Conservation (phyloP, 1,284 basidiomycete genomes). For the Heimioporus retisporus region DNA sequence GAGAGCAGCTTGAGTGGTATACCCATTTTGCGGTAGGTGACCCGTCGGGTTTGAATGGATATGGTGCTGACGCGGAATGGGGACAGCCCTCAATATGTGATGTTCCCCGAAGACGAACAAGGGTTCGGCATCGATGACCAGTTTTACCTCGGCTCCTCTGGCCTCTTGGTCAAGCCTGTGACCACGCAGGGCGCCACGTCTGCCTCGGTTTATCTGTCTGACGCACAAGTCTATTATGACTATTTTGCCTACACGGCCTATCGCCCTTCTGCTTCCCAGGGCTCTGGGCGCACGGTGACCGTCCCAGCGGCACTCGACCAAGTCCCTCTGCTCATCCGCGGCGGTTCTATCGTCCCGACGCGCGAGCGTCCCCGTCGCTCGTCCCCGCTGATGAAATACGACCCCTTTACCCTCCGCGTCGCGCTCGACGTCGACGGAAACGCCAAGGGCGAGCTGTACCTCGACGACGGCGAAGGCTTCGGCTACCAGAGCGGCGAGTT, state of each 20-base stretch:
- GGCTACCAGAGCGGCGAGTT: conserved; percentile 83
- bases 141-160: conserved; percentile 92
- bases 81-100: conserved; percentile 90
- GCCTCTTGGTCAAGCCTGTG: conserved; percentile 94
- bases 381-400: conserved; percentile 89
- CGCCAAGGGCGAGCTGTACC: conserved; percentile 90
- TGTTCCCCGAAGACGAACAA: conserved; percentile 88
- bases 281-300: conserved; percentile 56
- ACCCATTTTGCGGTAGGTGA: conserved; percentile 78
- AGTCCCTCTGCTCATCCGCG: conserved; percentile 90
- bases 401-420: conserved; percentile 94
- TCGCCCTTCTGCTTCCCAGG: conserved; percentile 21
- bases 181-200: conserved; percentile 80
- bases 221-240: conserved; percentile 96
- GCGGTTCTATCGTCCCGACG: conserved; percentile 92
- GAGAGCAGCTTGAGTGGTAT: conserved; percentile 85
- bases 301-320: conserved; percentile 84
- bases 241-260: conserved; percentile 74
- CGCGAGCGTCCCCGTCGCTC: conserved; percentile 91
- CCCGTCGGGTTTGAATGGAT: neutral
- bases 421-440: conserved; percentile 75
- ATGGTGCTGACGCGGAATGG: conserved; percentile 6
- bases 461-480: conserved; percentile 95
- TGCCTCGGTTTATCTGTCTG: conserved; percentile 87
- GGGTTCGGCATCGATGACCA: conserved; percentile 96